Evolutionary conservation across 371 early-diverging fungal genomes (phyloP), one percentile per base, ranked within the genome.

Genomic region (Nematocida sp.): DNA sequence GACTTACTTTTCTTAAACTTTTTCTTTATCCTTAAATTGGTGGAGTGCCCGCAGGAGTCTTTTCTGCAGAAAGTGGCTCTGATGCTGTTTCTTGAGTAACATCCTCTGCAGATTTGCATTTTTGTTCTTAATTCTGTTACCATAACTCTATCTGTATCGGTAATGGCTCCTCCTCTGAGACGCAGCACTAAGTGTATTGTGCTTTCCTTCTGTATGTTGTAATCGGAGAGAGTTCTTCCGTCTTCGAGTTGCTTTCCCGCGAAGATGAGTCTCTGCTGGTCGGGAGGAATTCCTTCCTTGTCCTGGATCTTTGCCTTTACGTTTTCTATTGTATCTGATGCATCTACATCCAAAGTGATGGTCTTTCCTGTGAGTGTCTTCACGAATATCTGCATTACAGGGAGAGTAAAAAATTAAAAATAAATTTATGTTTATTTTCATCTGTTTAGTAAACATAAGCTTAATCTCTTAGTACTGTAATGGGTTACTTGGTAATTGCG

Each of bases 21-120:
- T 77, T 80, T 84, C 79, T 82, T 82, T 47, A 53, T 48, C 49
- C 95, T 93, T 83, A 95, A 90, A 87, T 95, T 95, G 90, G 91
- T 94, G 85, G 91, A 88, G 89, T 93, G 94, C 75, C 97, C 96
- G 86, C 97, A 96, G 90, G 93, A 93, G 89, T 90, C 92, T 93
- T 97, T 97, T 82, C 97, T 90, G 89, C 97, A 97, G 92, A 95
- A 95, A 86, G 93, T 93, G 80, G 97, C 97, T 87, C 95, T 92
- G 79, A 93, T 93, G 76, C 94, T 95, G 77, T 94, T 90, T 85
- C 95, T 92, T 77, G 97, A 96, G 86, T 97, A 97, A 88, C 97
- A 93, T 87, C 77, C 82, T 49, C 65, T 26, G 77, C 78, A 78
- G 16, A 78, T 64, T 32, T 51, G 69, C 13, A 50, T 13, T 23